Percentiles rank a stretch among this genome's conserved stretches.
phyloP scores from a whole-genome alignment of 1,284 basidiomycete species.

The Phaffia rhodozyma region DNA sequence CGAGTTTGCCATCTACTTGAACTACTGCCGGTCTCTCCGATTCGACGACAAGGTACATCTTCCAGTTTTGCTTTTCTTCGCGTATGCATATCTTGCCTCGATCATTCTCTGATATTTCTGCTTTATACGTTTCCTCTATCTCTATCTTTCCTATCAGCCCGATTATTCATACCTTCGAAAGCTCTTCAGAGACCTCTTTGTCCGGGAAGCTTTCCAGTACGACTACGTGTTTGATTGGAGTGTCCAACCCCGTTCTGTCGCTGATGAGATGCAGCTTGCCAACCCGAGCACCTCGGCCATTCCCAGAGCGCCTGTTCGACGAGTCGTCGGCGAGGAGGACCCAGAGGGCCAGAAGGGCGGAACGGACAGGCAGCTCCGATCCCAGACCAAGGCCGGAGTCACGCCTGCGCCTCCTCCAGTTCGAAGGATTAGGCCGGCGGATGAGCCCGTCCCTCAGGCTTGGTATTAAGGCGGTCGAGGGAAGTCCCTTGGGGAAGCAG shows the following conservation, averaged over 20 bases:
- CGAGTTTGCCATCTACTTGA: conserved; percentile 94
- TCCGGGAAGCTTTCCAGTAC: conserved; percentile 93
- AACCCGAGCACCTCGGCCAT: background rate
- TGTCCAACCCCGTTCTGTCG: conserved; percentile 48
- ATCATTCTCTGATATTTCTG: background rate
- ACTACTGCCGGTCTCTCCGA: conserved; percentile 90
- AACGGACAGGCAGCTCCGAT: conserved; percentile 14
- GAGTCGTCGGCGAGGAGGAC: conserved; percentile 20
- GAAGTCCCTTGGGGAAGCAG: background rate
- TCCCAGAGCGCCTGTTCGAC: conserved; percentile 9
- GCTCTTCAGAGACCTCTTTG: conserved; percentile 93
- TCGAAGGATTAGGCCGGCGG: conserved; percentile 4
- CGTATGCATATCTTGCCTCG: background rate
- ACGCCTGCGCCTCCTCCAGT: background rate
- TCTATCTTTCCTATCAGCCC: conserved; percentile 42
- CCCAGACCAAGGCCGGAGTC: conserved; percentile 8
- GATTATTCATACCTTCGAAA: conserved; percentile 97
- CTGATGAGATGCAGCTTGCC: conserved; percentile 14
- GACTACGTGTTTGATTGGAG: conserved; percentile 98
- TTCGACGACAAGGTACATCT: conserved; percentile 64
- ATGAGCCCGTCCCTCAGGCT: background rate
- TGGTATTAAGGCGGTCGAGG: conserved; percentile 3
- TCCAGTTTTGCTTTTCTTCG: conserved; percentile 13
- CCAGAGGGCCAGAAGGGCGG: conserved; percentile 12
- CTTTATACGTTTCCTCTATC: no score